phyloP scores from a whole-genome alignment of 2,329 filamentous ascomycete species.

The Ophiostoma sp. region DNA sequence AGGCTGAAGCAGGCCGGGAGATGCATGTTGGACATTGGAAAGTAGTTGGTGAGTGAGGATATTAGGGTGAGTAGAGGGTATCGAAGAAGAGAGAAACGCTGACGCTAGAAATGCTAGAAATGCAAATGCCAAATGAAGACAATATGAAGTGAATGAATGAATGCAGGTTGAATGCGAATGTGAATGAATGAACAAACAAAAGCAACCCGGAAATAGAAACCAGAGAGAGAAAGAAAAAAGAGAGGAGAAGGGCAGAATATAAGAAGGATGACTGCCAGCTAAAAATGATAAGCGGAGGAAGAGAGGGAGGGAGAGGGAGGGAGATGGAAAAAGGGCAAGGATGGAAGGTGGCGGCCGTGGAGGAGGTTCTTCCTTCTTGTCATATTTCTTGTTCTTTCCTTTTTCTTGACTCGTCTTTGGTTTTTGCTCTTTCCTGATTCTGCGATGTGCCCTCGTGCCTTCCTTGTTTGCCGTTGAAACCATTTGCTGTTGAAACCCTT shows the following conservation, averaged over 20 bases:
- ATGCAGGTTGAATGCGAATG: neutral
- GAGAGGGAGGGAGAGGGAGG: neutral
- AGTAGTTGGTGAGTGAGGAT: neutral
- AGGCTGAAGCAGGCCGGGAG: slow-evolving; percentile 12
- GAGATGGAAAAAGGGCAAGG: neutral
- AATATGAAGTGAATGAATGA: slow-evolving; percentile 5
- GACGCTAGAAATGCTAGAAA: slow-evolving; percentile 14
- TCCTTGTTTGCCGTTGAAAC: neutral
- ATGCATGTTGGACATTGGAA: slow-evolving; percentile 12
- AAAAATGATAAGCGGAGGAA: neutral
- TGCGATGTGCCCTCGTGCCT: neutral
- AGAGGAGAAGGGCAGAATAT: neutral
- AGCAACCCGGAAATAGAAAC: neutral
- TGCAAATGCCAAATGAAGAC: neutral
- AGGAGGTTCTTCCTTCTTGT: neutral
- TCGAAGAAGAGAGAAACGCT: slow-evolving; percentile 18
- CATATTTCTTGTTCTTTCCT: neutral
- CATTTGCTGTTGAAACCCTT: neutral
- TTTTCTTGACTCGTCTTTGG: neutral
- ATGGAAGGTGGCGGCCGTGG: neutral
- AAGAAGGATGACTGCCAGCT: neutral
- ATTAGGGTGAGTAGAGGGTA: too few species aligned
- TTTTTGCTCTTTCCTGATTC: neutral
- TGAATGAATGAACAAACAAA: neutral
- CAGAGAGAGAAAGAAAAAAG: neutral